Percentiles rank a stretch among this genome's conserved stretches.
Evolutionary conservation across 2,329 filamentous ascomycete genomes (phyloP).

Genomic region (Paecilomyces formosus): DNA sequence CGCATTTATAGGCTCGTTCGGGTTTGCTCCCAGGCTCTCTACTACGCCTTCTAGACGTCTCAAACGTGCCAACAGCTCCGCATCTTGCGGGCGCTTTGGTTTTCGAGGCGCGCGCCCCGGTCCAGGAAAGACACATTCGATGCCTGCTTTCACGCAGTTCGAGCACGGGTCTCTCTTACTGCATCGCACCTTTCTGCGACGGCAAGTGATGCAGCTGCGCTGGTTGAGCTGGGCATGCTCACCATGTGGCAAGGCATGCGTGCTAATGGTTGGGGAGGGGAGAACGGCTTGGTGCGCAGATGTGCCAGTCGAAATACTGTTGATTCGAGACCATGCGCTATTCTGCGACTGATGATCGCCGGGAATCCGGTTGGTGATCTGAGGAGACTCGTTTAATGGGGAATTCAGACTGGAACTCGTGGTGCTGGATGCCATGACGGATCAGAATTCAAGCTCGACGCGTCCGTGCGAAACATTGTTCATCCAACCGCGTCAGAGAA

Average conservation of each 20-base stretch:
- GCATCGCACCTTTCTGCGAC: conserved; percentile 41
- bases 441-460: not conserved
- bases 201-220: conserved; percentile 41
- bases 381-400: not conserved
- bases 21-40: conserved; percentile 47
- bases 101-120: conserved; percentile 55
- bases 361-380: not conserved
- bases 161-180: conserved; percentile 42
- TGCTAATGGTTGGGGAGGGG: not conserved
- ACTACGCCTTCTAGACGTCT: conserved; percentile 55
- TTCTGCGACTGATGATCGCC: conserved; percentile 1
- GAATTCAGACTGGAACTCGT: not conserved
- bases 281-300: not conserved
- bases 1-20: conserved; percentile 18
- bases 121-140: conserved; percentile 56
- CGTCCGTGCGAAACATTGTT: not conserved
- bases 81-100: conserved; percentile 49
- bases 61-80: conserved; percentile 52
- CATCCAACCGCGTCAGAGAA: not conserved
- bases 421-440: not conserved
- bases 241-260: not conserved
- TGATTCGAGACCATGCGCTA: not conserved
- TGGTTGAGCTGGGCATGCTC: conserved; percentile 19
- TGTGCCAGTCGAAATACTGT: not conserved
- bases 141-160: conserved; percentile 42